Base-by-base conservation (phyloP, 2,329 filamentous ascomycete species). In the Stromatinia cepivora region DNA sequence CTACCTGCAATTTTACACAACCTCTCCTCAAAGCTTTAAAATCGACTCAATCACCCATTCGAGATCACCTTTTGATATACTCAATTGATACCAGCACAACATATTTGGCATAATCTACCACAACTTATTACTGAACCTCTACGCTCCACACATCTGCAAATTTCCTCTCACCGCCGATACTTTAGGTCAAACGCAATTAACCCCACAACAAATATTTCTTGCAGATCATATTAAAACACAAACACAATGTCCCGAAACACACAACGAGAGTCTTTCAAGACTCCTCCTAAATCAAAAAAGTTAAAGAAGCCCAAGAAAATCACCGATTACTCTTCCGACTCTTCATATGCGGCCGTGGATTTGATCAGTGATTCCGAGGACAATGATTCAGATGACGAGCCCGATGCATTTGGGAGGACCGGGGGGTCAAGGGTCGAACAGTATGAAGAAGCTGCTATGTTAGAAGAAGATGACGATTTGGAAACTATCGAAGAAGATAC, bases 301-400 rank as follows among this genome's bases (percentile, higher is more conserved):
- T 28, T 22, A 22, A 70, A 31, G 65, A 53, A 59, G 34, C 15
- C 31, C 50, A 70, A 56, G 57, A 54, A 61, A 46, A 81, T 78
- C 70, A 87, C 85, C 31, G 82, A 82, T 42, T 82, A 82, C 8
- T 86, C 85, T 8, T 86, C 86, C 13, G 91, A 93, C 76, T 87
- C 85, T 66, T 90, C 88, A 69, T 93, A 93, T 79, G 91, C 88
- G 1, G 90, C 85, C 50, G 90, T 96, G 70, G 91, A 94, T 77
- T 87, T 93, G 64, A 90, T 96, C 71, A 92, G 87, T 74, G 92
- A 94, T 75, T 90, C 88, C 15, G 92, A 94, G 72, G 65, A 67
- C 20, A 59, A 59, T 28, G 90, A 92, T 54, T 68, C 66, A 34
- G 67, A 69, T 72, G 92, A 94, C 78, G 90, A 94, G 79, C 87